Percentiles rank a stretch among this genome's conserved stretches.
These are phyloP conservation scores for Penicillium crystallinum DNA, from an alignment of 495 filamentous ascomycete species.

Conservation along the genomic window DNA sequence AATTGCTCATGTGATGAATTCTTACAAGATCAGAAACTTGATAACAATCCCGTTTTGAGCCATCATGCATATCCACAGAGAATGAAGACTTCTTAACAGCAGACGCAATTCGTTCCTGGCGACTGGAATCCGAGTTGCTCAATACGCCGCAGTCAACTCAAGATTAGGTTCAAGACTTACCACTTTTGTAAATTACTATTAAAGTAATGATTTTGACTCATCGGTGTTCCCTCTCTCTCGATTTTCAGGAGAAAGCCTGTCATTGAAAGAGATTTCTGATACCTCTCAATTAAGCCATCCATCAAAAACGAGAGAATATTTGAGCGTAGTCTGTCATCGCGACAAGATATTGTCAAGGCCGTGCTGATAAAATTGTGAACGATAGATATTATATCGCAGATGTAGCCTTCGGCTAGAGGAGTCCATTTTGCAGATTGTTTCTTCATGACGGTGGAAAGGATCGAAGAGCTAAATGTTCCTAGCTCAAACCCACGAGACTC, in stretches of 20 bases:
- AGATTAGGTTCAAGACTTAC: neutral
- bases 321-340: slow-evolving; percentile 31
- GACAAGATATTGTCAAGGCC: slow-evolving; percentile 32
- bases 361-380: slow-evolving; percentile 46
- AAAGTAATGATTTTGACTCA: slow-evolving; percentile 53
- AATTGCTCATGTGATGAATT: slow-evolving; percentile 37
- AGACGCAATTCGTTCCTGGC: neutral
- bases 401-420: slow-evolving; percentile 38
- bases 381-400: slow-evolving; percentile 38
- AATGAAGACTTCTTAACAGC: neutral
- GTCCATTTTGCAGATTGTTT: slow-evolving; percentile 54
- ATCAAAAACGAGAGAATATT: slow-evolving; percentile 38
- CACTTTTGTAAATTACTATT: slow-evolving; percentile 27
- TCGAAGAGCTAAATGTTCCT: slow-evolving; percentile 31
- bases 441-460: slow-evolving; percentile 45
- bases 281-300: slow-evolving; percentile 39
- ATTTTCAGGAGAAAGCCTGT: slow-evolving; percentile 45
- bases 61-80: neutral
- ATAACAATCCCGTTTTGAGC: neutral
- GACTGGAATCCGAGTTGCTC: neutral
- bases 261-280: slow-evolving; percentile 34
- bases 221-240: slow-evolving; percentile 40
- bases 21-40: neutral
- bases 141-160: neutral
- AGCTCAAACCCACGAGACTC: slow-evolving; percentile 35